A percentile compares a stretch with the other conserved stretches of the same genome.
Conservation (phyloP, 257 asterid genomes). For the Pogostemon cablin region DNA sequence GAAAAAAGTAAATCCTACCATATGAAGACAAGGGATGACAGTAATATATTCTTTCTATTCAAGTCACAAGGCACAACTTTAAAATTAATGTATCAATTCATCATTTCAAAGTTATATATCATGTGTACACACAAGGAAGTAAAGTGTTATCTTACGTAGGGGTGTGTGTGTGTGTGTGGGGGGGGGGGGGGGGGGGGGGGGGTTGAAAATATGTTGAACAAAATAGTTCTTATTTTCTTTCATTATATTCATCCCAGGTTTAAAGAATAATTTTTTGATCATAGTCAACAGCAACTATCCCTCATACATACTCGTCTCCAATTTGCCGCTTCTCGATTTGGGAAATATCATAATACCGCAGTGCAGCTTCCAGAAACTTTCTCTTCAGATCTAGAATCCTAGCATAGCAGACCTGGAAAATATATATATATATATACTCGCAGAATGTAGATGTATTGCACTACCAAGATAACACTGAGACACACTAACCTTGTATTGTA, state of each 20-base stretch:
- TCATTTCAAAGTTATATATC: conserved; percentile 2
- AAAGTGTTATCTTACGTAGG: conserved; percentile 7
- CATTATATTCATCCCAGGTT: conserved; percentile 1
- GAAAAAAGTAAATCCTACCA: not conserved
- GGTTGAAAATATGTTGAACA: not conserved
- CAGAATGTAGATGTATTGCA: conserved; percentile 14
- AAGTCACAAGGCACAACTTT: not conserved
- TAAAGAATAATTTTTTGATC: not conserved
- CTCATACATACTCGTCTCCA: conserved; percentile 83
- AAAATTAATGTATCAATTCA: conserved; percentile 3
- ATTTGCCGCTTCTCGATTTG: conserved; percentile 96
- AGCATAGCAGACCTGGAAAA: conserved; percentile 90
- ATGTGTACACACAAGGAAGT: not conserved
- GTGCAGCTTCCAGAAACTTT: conserved; percentile 97
- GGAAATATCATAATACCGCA: conserved; percentile 94
- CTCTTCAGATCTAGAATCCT: conserved; percentile 95
- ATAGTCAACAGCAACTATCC: conserved; percentile 21
- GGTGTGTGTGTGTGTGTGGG: not conserved
- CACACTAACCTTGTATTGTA: conserved; percentile 81
- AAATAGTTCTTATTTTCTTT: not conserved
- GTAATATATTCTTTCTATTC: not conserved
- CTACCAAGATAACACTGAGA: conserved; percentile 15
- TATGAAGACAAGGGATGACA: not conserved
- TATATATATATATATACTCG: conserved; percentile 2
- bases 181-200: not conserved